phyloP scores from a whole-genome alignment of 2,329 filamentous ascomycete genomes.

The Huntiella moniliformis region DNA sequence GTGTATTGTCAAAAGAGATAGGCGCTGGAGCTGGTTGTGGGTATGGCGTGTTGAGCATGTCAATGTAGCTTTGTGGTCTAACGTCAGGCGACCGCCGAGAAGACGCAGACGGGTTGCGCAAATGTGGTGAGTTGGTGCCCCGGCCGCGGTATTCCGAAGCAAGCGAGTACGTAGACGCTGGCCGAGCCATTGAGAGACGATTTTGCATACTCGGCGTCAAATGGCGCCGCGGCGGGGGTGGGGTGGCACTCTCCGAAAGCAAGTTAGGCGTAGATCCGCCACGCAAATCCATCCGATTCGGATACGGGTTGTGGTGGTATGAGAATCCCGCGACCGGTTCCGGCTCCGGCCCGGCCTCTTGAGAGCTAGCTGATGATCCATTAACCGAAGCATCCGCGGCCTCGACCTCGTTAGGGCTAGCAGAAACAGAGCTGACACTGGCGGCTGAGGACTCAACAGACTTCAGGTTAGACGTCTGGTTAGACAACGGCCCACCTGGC shows the following conservation, averaged over 20 bases:
- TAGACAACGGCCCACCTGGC: neutral
- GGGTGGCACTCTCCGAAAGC: conserved; percentile 26
- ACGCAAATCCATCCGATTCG: conserved; percentile 23
- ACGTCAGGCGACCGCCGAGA: conserved; percentile 37
- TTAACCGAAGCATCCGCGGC: conserved; percentile 20
- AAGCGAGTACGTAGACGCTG: conserved; percentile 57
- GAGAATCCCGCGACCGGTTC: conserved; percentile 37
- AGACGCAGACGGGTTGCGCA: conserved; percentile 29
- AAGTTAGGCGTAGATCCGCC: conserved; percentile 33
- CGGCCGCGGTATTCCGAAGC: conserved; percentile 54
- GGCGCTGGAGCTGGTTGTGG: conserved; percentile 55
- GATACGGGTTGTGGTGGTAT: conserved; percentile 40
- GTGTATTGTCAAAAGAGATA: conserved; percentile 59
- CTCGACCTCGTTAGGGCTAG: conserved; percentile 29
- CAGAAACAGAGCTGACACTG: conserved; percentile 37
- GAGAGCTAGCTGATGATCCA: conserved; percentile 30
- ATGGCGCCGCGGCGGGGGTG: conserved; percentile 38
- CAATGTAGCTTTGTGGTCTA: conserved; percentile 34
- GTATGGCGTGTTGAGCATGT: conserved; percentile 51
- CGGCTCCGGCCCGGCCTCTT: conserved; percentile 26
- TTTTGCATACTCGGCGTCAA: conserved; percentile 39
- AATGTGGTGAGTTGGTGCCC: conserved; percentile 20
- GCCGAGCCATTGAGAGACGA: conserved; percentile 44
- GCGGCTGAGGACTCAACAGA: conserved; percentile 36
- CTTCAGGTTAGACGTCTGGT: conserved; percentile 13